These are phyloP conservation scores for Polysphondylium violaceum DNA, from an alignment of 78 protist species.

Conservation along the genomic window DNA sequence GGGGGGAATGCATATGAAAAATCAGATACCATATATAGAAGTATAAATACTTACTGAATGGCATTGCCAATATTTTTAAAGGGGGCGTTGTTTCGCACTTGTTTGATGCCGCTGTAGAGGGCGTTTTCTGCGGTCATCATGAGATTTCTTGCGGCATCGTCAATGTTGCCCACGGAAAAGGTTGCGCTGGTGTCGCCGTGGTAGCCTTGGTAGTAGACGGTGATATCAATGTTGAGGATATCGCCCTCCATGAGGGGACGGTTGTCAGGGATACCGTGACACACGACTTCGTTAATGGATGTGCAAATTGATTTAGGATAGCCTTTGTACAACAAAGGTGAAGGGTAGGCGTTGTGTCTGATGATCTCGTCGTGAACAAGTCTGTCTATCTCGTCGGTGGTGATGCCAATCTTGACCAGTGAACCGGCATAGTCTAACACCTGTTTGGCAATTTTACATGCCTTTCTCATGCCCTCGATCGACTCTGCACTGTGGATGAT, in stretches of 20 bases:
- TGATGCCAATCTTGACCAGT: slow-evolving; percentile 85
- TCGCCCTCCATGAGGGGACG: slow-evolving; percentile 91
- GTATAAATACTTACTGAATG: slow-evolving; percentile 70
- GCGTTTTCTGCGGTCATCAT: slow-evolving; percentile 69
- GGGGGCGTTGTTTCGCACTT: slow-evolving; percentile 57
- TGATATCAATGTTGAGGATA: slow-evolving; percentile 96
- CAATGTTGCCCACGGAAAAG: slow-evolving; percentile 89
- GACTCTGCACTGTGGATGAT: slow-evolving; percentile 3
- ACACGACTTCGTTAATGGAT: slow-evolving; percentile 92
- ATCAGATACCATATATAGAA: background rate
- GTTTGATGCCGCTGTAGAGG: slow-evolving; percentile 37
- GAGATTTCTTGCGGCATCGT: slow-evolving; percentile 50
- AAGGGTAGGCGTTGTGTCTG: slow-evolving; percentile 94
- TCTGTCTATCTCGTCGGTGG: slow-evolving; percentile 93
- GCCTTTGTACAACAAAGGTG: slow-evolving; percentile 93
- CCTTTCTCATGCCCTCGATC: slow-evolving; percentile 27
- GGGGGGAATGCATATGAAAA: background rate
- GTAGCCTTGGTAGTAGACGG: slow-evolving; percentile 90
- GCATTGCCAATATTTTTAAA: slow-evolving; percentile 89
- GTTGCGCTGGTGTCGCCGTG: slow-evolving; percentile 98
- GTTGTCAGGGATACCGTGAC: slow-evolving; percentile 99
- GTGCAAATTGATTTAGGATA: slow-evolving; percentile 96
- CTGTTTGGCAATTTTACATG: slow-evolving; percentile 50
- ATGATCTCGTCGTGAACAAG: slow-evolving; percentile 88
- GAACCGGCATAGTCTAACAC: slow-evolving; percentile 89